These are phyloP conservation scores for Metschnikowia sp. DNA, from an alignment of 805 yeast genomes.

Conservation along the genomic window DNA sequence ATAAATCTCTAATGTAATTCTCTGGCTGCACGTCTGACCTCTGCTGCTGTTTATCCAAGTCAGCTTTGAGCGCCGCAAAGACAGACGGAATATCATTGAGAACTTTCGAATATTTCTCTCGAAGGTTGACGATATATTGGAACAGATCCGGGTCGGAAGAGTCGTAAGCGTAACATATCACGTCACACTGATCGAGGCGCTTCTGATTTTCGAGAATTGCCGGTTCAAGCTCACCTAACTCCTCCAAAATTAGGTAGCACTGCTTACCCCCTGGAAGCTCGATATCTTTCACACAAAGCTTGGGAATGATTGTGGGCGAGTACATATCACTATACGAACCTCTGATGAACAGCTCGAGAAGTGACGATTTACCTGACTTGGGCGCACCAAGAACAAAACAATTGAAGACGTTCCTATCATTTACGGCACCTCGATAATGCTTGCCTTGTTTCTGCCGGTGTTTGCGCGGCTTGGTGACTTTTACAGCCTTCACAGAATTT, in stretches of 20 bases:
- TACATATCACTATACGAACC: slow-evolving; percentile 67
- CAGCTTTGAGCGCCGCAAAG: slow-evolving; percentile 92
- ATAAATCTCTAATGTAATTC: slow-evolving; percentile 64
- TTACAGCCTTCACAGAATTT: slow-evolving; percentile 44
- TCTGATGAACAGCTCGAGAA: slow-evolving; percentile 77
- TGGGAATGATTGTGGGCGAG: slow-evolving; percentile 78
- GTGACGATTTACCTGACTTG: slow-evolving; percentile 81
- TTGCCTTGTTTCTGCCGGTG: slow-evolving; percentile 63
- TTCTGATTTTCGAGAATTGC: slow-evolving; percentile 71
- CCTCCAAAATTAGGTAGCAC: slow-evolving; percentile 87
- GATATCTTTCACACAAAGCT: slow-evolving; percentile 85
- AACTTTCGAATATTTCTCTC: slow-evolving; percentile 53
- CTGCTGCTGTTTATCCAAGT: slow-evolving; percentile 92
- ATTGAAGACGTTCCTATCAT: slow-evolving; percentile 87
- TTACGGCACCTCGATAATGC: slow-evolving; percentile 61
- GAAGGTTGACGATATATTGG: slow-evolving; percentile 70
- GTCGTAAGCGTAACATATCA: slow-evolving; percentile 84
- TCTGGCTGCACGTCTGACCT: slow-evolving; percentile 85
- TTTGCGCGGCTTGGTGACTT: slow-evolving; percentile 79
- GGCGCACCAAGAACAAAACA: slow-evolving; percentile 86
- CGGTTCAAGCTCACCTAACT: slow-evolving; percentile 80
- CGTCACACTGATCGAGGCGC: slow-evolving; percentile 83
- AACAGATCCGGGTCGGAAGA: slow-evolving; percentile 96
- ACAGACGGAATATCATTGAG: slow-evolving; percentile 72
- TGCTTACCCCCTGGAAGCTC: slow-evolving; percentile 95